phyloP scores from a whole-genome alignment of 192 early-diverging fungal species.

The Coemansia sp. region DNA sequence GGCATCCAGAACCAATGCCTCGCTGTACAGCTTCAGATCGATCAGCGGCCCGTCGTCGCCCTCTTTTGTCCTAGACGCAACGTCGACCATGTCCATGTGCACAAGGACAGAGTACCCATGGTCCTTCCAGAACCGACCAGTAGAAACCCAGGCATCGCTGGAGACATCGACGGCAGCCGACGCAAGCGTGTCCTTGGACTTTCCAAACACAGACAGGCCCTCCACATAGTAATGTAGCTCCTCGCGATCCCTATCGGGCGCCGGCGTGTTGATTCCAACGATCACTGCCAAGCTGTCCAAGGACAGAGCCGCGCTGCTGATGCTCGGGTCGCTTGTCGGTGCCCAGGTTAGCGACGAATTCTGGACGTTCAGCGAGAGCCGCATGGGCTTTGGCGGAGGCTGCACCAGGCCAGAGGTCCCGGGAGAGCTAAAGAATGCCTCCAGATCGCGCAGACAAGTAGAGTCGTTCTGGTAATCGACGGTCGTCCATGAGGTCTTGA shows the following conservation, averaged over 20 bases:
- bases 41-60: slow-evolving; percentile 41
- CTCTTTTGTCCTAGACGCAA: slow-evolving; percentile 35
- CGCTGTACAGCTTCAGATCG: slow-evolving; percentile 44
- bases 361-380: slow-evolving; percentile 47
- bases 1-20: slow-evolving; percentile 40
- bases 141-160: slow-evolving; percentile 50
- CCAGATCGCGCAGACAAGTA: slow-evolving; percentile 39
- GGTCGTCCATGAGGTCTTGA: slow-evolving; percentile 50
- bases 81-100: slow-evolving; percentile 51
- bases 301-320: slow-evolving; percentile 40
- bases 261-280: slow-evolving; percentile 41
- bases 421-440: slow-evolving; percentile 49
- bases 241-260: slow-evolving; percentile 42
- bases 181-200: slow-evolving; percentile 31
- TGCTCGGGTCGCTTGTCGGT: slow-evolving; percentile 24
- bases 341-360: slow-evolving; percentile 47
- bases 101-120: slow-evolving; percentile 44
- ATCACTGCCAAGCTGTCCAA: slow-evolving; percentile 50
- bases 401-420: slow-evolving; percentile 50
- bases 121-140: slow-evolving; percentile 49
- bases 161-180: slow-evolving; percentile 29
- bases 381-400: slow-evolving; percentile 52
- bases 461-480: slow-evolving; percentile 44
- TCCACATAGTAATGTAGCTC: slow-evolving; percentile 52
- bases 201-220: slow-evolving; percentile 41